These are phyloP conservation scores for Lasiosphaeria ovina DNA, from an alignment of 495 filamentous ascomycete species.

Conservation along the genomic window DNA sequence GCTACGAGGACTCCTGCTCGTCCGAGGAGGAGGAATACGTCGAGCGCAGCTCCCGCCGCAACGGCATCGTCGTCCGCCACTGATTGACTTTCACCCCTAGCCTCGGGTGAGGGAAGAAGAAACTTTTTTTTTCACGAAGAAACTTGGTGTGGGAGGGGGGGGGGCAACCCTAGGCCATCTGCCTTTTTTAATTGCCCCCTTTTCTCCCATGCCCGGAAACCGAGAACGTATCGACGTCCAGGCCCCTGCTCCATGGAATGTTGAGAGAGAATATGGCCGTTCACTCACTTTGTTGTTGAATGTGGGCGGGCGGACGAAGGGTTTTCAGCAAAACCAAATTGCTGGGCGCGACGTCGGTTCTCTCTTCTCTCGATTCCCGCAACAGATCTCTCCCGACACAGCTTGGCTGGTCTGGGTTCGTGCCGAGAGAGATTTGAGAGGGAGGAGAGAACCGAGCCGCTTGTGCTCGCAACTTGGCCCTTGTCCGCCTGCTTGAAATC, in stretches of 20 bases:
- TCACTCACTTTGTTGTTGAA: constrained; percentile 19
- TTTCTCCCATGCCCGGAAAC: constrained; percentile 1
- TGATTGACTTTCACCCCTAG: constrained; percentile 25
- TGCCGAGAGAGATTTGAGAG: neutral
- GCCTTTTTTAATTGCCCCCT: neutral
- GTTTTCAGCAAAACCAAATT: neutral
- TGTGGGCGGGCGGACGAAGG: constrained; percentile 1
- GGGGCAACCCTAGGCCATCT: no score
- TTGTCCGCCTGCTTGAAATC: constrained; percentile 8
- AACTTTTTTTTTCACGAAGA: constrained; percentile 15
- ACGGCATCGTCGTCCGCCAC: constrained; percentile 72
- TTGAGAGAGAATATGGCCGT: constrained; percentile 10
- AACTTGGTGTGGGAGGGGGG: constrained; percentile 12
- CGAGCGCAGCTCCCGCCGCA: constrained; percentile 57
- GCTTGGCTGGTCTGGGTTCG: constrained; percentile 17
- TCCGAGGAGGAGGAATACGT: constrained; percentile 62
- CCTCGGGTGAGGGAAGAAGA: constrained; percentile 33
- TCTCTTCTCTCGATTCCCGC: neutral
- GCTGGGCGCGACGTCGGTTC: constrained; percentile 1
- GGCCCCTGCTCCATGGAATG: constrained; percentile 2
- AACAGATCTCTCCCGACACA: neutral
- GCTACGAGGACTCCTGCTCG: constrained; percentile 66
- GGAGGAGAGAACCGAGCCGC: neutral
- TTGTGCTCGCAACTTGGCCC: neutral
- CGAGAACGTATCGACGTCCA: constrained; percentile 24